Evolutionary conservation across 768 basidiomycete species (phyloP).

Genomic region (Rhizopogon sp.): DNA sequence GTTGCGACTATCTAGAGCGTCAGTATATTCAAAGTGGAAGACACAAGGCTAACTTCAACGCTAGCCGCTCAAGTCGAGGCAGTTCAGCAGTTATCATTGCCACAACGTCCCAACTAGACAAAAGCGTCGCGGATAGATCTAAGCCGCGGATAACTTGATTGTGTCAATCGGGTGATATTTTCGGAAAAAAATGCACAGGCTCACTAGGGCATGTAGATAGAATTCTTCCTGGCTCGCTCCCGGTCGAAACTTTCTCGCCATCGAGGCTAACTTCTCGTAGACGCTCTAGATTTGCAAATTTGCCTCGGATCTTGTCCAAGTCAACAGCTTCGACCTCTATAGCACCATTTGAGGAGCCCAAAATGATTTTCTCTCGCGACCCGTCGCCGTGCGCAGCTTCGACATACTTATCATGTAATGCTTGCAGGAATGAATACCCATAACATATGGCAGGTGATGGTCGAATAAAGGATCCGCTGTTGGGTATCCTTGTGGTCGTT

Average conservation of each 20-base stretch:
- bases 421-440: conserved; percentile 70
- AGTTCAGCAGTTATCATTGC: conserved; percentile 60
- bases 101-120: conserved; percentile 67
- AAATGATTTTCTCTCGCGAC: conserved; percentile 55
- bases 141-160: conserved; percentile 66
- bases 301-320: conserved; percentile 71
- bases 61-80: conserved; percentile 54
- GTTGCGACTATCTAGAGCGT: conserved; percentile 49
- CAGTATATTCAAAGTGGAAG: conserved; percentile 8
- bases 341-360: conserved; percentile 78
- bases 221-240: conserved; percentile 48
- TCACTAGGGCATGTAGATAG: conserved; percentile 62
- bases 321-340: conserved; percentile 86
- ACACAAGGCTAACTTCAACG: conserved; percentile 65
- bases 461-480: conserved; percentile 79
- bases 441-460: conserved; percentile 50
- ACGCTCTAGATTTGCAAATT: conserved; percentile 58
- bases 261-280: conserved; percentile 82
- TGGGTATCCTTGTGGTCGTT: conserved; percentile 40
- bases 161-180: conserved; percentile 11
- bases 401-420: conserved; percentile 74
- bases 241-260: conserved; percentile 51
- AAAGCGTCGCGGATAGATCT: conserved; percentile 73
- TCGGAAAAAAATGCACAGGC: conserved; percentile 20
- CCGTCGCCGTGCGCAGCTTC: conserved; percentile 50